Conservation (phyloP, 2,329 filamentous ascomycete species). For the Tolypocladium sp. region DNA sequence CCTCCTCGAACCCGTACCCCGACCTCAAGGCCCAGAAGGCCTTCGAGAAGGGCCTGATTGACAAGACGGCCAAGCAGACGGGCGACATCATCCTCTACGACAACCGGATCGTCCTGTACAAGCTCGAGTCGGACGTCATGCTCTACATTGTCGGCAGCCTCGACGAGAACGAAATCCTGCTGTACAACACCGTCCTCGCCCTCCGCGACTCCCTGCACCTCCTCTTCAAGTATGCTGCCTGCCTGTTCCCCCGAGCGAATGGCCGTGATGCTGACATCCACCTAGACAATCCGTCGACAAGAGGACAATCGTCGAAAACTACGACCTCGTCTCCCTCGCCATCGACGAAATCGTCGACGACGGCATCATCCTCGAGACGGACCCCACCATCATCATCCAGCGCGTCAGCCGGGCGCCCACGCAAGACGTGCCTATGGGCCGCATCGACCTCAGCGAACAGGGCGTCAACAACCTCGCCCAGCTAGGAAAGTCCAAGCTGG, state of each 20-base stretch:
- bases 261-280: conserved; percentile 3
- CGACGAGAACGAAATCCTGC: conserved; percentile 93
- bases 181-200: conserved; percentile 92
- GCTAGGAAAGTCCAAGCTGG: conserved; percentile 84
- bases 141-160: conserved; percentile 83
- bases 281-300: conserved; percentile 89
- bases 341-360: conserved; percentile 95
- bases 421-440: conserved; percentile 85
- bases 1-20: conserved; percentile 66
- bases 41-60: conserved; percentile 90
- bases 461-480: conserved; percentile 90
- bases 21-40: conserved; percentile 89
- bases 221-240: conserved; percentile 67
- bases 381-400: conserved; percentile 87
- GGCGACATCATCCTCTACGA: conserved; percentile 97
- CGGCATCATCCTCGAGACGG: conserved; percentile 94
- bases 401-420: conserved; percentile 86
- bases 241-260: not conserved
- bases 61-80: conserved; percentile 93
- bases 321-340: conserved; percentile 86
- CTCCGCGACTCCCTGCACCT: conserved; percentile 84
- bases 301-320: conserved; percentile 96
- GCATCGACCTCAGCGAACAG: conserved; percentile 92
- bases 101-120: conserved; percentile 93
- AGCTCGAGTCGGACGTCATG: conserved; percentile 96